Percentiles rank a stretch among this genome's conserved stretches.
These are phyloP conservation scores for Cladosporium colombiae DNA, from an alignment of 2,329 filamentous ascomycete species.

Conservation along the genomic window DNA sequence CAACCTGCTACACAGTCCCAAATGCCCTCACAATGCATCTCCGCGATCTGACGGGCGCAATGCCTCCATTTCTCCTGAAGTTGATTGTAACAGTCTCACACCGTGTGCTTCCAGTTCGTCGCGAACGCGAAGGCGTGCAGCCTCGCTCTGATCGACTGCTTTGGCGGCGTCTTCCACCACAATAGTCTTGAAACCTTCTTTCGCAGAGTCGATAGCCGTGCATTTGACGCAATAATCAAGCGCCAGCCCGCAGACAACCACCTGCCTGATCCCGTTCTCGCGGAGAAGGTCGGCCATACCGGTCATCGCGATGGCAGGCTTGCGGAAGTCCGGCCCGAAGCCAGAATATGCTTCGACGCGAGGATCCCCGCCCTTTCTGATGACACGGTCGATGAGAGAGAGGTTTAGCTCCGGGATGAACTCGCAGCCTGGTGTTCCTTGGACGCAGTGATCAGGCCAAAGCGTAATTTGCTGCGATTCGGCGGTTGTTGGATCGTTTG, in stretches of 20 bases:
- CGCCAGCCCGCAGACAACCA: slow-evolving; percentile 84
- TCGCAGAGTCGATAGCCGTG: slow-evolving; percentile 75
- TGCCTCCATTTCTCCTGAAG: neutral
- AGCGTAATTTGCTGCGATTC: slow-evolving; percentile 53
- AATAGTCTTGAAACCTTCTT: slow-evolving; percentile 74
- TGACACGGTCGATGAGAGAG: slow-evolving; percentile 60
- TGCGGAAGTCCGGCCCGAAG: slow-evolving; percentile 77
- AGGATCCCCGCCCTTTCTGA: slow-evolving; percentile 76
- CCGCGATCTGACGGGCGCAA: neutral
- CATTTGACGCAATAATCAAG: slow-evolving; percentile 85
- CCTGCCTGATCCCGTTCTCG: slow-evolving; percentile 65
- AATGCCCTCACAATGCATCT: neutral
- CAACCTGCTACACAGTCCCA: neutral
- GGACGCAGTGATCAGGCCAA: slow-evolving; percentile 91
- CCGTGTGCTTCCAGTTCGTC: neutral
- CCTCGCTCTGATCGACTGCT: slow-evolving; percentile 62
- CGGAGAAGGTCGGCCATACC: slow-evolving; percentile 63
- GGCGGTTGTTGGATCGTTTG: slow-evolving; percentile 44
- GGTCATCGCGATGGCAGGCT: slow-evolving; percentile 59
- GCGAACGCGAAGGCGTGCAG: neutral
- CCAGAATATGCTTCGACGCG: slow-evolving; percentile 91
- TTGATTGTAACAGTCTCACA: neutral
- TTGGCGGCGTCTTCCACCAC: slow-evolving; percentile 77
- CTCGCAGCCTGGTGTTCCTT: slow-evolving; percentile 68
- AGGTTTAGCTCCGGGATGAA: slow-evolving; percentile 71